Evolutionary conservation across 352 stramenopile genomes (phyloP), one percentile per base, ranked within the genome.

Genomic region (Phytophthora fragariaefolia): DNA sequence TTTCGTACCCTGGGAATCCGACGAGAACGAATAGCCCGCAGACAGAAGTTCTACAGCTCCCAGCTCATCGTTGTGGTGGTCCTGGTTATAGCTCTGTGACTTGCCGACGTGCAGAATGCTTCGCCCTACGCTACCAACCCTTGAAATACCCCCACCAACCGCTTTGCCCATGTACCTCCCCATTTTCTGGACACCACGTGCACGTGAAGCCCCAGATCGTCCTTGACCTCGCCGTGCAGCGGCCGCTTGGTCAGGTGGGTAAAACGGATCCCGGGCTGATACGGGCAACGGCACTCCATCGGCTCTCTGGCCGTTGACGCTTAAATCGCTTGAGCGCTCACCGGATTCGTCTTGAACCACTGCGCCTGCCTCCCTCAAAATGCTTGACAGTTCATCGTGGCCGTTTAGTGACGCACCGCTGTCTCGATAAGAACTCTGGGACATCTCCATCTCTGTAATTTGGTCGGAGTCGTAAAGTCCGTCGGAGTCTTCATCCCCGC

Each of bases 61-160:
- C 22, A 67, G 57, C 27, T 87, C 80, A 8, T 54, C 54, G 12
- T 77, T 71, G 7, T 53, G 56, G 18, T 71, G 43, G 28, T 55
- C 48, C 12, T 73, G 67, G 23, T 51, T 70, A 18, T 63, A 26
- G 2, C 60, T 53, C 30, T 85, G 67, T 0, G 73, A 83, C 50
- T 92, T 93, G 6, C 83, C 81, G 7, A 78, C 82, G 45, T 92
- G 83, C 6, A 95, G 62, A 42, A 95, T 91, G 17, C 76, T 93
- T n/a, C 87, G 75, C 3, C 81, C 86, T 6, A 95, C 86, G 49
- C 91, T 79, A 4, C 83, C 86, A 18, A 95, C 86, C 60, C 84
- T 86, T 6, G 86, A 94, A 30, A 95, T 95, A 2, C 87, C 83
- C 12, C 87, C 83, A 32, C 85, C 85, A 0, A 95, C 81, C 0